Percentiles rank a stretch among this genome's conserved stretches.
Conservation (phyloP, 176 grass and related monocot species). For the Rhynchospora pubera region DNA sequence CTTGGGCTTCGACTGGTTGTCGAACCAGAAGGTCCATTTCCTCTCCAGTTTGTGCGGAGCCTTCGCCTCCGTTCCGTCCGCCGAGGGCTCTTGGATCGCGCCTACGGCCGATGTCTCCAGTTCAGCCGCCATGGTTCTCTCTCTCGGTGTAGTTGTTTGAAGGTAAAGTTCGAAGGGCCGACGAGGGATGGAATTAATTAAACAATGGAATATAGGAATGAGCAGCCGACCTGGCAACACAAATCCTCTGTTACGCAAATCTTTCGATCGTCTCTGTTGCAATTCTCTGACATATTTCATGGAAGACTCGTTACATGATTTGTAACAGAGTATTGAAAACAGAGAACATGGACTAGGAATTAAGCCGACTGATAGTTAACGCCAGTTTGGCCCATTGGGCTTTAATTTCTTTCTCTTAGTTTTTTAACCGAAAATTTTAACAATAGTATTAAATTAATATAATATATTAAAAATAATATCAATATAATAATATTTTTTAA, state of each 20-base stretch:
- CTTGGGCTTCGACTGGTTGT: constrained; percentile 84
- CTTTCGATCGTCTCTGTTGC: neutral
- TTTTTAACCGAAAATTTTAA: too few species aligned
- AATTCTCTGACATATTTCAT: neutral
- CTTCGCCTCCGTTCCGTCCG: constrained; percentile 16
- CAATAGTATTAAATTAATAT: too few species aligned
- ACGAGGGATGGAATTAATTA: neutral
- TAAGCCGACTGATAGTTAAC: neutral
- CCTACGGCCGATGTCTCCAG: constrained; percentile 33
- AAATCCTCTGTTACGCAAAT: neutral
- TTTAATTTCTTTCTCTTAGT: neutral
- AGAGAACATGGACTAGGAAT: neutral
- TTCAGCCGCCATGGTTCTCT: constrained; percentile 32
- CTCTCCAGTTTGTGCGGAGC: constrained; percentile 66
- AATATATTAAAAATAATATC: too few species aligned
- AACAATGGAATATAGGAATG: neutral
- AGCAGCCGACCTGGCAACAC: neutral
- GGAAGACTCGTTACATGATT: neutral
- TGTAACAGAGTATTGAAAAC: neutral
- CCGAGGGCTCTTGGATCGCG: constrained; percentile 6
- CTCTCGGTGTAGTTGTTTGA: neutral
- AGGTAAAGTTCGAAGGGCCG: neutral
- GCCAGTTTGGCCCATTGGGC: neutral
- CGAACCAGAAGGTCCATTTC: constrained; percentile 97
- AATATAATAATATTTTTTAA: too few species aligned